Evolutionary conservation across 208 protist genomes (phyloP).

Genomic region (Balamuthia mandrillaris): DNA sequence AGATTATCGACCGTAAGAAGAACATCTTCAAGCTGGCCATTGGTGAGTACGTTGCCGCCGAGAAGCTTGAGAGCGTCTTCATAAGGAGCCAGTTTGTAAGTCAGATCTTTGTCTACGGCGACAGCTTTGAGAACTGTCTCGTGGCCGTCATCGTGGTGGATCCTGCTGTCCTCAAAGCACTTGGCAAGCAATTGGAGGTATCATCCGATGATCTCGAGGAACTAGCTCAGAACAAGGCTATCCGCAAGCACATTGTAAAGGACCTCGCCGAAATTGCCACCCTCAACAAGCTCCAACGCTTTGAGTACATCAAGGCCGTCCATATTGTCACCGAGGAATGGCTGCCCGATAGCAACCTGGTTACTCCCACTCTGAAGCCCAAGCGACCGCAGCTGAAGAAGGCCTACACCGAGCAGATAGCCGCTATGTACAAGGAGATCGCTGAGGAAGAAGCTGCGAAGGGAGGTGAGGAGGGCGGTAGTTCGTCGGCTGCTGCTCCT

Average conservation of each 20-base stretch:
- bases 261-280: not conserved
- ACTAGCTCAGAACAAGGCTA: not conserved
- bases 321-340: conserved; percentile 57
- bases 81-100: conserved; percentile 16
- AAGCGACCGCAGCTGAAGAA: conserved; percentile 55
- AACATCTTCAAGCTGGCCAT: conserved; percentile 84
- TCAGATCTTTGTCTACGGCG: conserved; percentile 42
- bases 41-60: conserved; percentile 74
- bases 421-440: no score
- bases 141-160: conserved; percentile 74
- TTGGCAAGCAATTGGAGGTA: not conserved
- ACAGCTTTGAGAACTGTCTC: conserved; percentile 52
- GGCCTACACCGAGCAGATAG: no score
- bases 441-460: no score
- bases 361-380: conserved; percentile 82
- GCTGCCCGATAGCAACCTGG: conserved; percentile 66
- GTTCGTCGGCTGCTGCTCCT: not conserved
- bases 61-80: conserved; percentile 40
- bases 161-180: not conserved
- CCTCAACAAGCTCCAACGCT: conserved; percentile 54
- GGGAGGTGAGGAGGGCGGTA: no score
- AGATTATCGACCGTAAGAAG: conserved; percentile 84
- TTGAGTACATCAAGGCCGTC: conserved; percentile 59
- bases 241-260: not conserved
- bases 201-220: not conserved